phyloP scores from a whole-genome alignment of 208 protist genomes.

The Leishmania aethiopica region DNA sequence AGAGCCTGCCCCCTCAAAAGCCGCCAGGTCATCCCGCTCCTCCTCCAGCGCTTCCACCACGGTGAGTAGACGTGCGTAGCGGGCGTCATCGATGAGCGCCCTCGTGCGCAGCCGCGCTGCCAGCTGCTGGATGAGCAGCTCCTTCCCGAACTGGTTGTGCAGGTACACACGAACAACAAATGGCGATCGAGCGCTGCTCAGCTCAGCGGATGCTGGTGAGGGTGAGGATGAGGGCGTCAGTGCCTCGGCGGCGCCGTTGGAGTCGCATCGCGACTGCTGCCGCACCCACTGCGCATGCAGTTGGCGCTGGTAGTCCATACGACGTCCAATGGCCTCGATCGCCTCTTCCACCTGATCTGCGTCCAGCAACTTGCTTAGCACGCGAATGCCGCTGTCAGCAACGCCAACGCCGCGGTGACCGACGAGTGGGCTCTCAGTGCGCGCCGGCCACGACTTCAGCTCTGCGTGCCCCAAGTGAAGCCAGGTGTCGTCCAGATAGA shows the following conservation, averaged over 20 bases:
- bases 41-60: conserved; percentile 45
- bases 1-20: neutral
- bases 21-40: conserved; percentile 6
- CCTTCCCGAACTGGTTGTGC: conserved; percentile 88
- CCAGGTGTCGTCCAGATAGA: conserved; percentile 89
- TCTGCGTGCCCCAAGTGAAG: conserved; percentile 61
- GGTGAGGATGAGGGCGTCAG: neutral
- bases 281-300: conserved; percentile 19
- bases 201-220: neutral
- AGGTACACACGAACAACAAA: conserved; percentile 73
- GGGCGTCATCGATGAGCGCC: conserved; percentile 56
- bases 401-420: neutral
- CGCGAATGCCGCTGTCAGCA: conserved; percentile 27
- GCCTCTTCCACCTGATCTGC: conserved; percentile 62
- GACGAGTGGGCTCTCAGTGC: neutral
- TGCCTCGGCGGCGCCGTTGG: neutral
- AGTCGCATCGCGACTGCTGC: neutral
- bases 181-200: conserved; percentile 24
- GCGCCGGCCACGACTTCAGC: conserved; percentile 7
- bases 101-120: conserved; percentile 54
- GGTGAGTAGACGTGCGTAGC: conserved; percentile 47
- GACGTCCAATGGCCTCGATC: conserved; percentile 66
- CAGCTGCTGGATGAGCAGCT: conserved; percentile 65
- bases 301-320: conserved; percentile 56
- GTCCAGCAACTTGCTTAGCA: conserved; percentile 70